Evolutionary conservation across 78 protist species (phyloP), one percentile per base, ranked within the genome.

Genomic region (Chrysochromulina parva): DNA sequence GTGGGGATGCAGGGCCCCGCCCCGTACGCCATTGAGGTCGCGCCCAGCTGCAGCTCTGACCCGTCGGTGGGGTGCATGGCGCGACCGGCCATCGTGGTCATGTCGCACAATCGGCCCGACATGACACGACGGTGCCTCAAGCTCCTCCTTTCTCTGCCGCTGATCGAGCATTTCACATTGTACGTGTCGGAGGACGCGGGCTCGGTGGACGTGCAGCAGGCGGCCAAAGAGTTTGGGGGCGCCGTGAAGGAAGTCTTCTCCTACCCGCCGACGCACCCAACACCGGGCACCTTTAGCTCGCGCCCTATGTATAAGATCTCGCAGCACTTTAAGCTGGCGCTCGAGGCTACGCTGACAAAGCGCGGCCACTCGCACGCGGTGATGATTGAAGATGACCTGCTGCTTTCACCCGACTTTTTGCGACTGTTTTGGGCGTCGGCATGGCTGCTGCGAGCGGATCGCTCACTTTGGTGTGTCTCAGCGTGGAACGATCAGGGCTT

Each of bases 401-500:
- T 94, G 52, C 92, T 93, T 0, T 92, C 97, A 26, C 93, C 94
- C 9, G 99, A 97, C 60, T 90, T 96, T 59, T 92, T 96, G 54
- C 48, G 47, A 55, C 95, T 94, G 85, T 94, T 97, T 48, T 59
- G 85, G 20, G 57, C 69, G 50, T 4, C 87, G 22, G 58, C 90
- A 28, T 97, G 96, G 20, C 66, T 97, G 28, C 60, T 97, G 50
- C 62, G 67, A 48, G 11, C 14, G 22, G 59, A 95, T 57, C 58
- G 76, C 7, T 50, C 95, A 0, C 71, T 97, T 3, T 96, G 85
- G 69, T 97, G 99, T 78, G 90, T 95, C 0, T 93, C 96, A 38
- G 97, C 97, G 1, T 97, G 96, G 97, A 97, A 97, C 71, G 99
- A 97, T 91, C 90, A 95, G 47, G 60, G 86, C 47, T 53, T n/a